Percentiles rank a stretch among this genome's conserved stretches.
Evolutionary conservation across 2,329 filamentous ascomycete species (phyloP).

Genomic region (Pezicula neosporulosa): DNA sequence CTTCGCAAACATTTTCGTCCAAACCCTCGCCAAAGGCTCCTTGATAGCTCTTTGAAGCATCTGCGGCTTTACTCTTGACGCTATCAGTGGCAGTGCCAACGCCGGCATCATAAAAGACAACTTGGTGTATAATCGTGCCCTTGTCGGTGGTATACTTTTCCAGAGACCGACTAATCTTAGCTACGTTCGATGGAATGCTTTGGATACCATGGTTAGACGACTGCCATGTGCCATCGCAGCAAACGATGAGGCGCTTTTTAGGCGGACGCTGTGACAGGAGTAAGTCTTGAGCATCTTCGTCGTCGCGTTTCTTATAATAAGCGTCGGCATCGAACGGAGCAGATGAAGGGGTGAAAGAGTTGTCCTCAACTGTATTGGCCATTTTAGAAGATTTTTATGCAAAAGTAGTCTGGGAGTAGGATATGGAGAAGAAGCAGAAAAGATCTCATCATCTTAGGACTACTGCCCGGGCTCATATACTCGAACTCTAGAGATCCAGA

Average conservation of each 20-base stretch:
- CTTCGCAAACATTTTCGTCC: slow-evolving; percentile 8
- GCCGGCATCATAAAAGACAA: slow-evolving; percentile 6
- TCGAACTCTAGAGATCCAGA: too few relatives aligned
- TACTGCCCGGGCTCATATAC: too few relatives aligned
- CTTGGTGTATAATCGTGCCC: slow-evolving; percentile 2
- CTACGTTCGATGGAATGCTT: slow-evolving; percentile 5
- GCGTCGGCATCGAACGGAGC: not conserved
- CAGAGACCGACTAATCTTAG: slow-evolving; percentile 3
- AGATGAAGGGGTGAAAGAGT: not conserved
- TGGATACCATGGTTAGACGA: slow-evolving; percentile 3
- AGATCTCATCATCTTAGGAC: too few relatives aligned
- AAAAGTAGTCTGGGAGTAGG: too few relatives aligned
- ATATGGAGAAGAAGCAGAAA: too few relatives aligned
- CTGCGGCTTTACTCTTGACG: not conserved
- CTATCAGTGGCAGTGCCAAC: slow-evolving; percentile 3
- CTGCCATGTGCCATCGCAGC: slow-evolving; percentile 6
- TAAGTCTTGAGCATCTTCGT: not conserved
- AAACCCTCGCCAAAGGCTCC: slow-evolving; percentile 9
- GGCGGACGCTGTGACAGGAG: not conserved
- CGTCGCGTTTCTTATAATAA: not conserved
- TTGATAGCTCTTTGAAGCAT: not conserved
- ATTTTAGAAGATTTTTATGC: not conserved
- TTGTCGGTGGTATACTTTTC: not conserved
- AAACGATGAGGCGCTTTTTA: slow-evolving; percentile 7
- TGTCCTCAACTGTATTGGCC: not conserved